Evolutionary conservation across 2,329 filamentous ascomycete genomes (phyloP).

Genomic region (Cladosporium phlei): DNA sequence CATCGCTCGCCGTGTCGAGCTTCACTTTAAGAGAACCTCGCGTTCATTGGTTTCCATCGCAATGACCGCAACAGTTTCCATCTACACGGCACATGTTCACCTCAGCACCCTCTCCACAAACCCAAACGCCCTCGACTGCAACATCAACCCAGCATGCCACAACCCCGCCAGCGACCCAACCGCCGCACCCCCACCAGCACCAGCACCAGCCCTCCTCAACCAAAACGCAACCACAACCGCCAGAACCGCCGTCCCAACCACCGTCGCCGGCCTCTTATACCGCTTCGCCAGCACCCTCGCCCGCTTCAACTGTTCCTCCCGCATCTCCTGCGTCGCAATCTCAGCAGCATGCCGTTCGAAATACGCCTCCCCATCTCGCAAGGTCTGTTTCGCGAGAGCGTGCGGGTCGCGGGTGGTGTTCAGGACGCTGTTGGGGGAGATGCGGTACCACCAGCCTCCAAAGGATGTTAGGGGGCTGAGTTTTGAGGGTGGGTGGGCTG

Average conservation of each 20-base stretch:
- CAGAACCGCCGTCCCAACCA: slow-evolving; percentile 51
- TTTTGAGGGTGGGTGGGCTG: slow-evolving; percentile 63
- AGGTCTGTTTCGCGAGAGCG: slow-evolving; percentile 50
- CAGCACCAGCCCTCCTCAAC: slow-evolving; percentile 12
- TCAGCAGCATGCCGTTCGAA: slow-evolving; percentile 70
- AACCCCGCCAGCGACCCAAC: not conserved
- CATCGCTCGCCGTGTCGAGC: too few species aligned
- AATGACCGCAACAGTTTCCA: too few species aligned
- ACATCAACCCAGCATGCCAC: not conserved
- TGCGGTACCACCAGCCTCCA: slow-evolving; percentile 70
- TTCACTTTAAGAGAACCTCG: too few species aligned
- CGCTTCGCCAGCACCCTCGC: slow-evolving; percentile 48
- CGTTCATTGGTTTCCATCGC: too few species aligned
- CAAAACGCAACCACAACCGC: slow-evolving; percentile 66
- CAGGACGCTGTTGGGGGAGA: slow-evolving; percentile 73
- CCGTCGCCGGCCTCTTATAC: slow-evolving; percentile 61
- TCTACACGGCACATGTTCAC: not conserved
- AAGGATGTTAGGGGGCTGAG: slow-evolving; percentile 55
- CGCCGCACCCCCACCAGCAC: not conserved
- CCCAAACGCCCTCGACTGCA: not conserved
- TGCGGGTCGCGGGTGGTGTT: slow-evolving; percentile 67
- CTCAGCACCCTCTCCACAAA: not conserved
- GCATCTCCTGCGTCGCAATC: slow-evolving; percentile 60
- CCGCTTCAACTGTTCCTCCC: slow-evolving; percentile 44
- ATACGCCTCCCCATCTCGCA: slow-evolving; percentile 61